phyloP scores from a whole-genome alignment of 1,284 basidiomycete species.

The Ustilago sp. region DNA sequence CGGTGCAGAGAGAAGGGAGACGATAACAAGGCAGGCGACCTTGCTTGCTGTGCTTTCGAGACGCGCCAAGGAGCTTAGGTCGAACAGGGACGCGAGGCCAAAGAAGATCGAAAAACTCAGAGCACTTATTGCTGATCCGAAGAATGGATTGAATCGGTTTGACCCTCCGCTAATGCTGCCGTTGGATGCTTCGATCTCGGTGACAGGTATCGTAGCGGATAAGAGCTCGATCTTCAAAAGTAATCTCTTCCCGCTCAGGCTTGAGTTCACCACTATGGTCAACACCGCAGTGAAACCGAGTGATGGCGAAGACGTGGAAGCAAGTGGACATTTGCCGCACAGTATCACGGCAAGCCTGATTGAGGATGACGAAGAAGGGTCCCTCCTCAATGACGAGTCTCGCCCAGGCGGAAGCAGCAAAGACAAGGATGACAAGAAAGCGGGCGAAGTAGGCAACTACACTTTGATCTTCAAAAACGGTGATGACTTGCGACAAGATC shows the following conservation, averaged over 20 bases:
- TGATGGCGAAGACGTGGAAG: conserved; percentile 2
- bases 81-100: conserved; percentile 89
- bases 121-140: conserved; percentile 83
- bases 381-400: conserved; percentile 15
- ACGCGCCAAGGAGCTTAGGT: conserved; percentile 85
- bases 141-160: conserved; percentile 74
- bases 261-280: conserved; percentile 77
- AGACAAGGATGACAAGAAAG: conserved; percentile 25
- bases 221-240: conserved; percentile 97
- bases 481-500: conserved; percentile 97
- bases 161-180: conserved; percentile 74
- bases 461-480: conserved; percentile 99
- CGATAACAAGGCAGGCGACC: conserved; percentile 75
- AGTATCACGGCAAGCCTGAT: conserved; percentile 43
- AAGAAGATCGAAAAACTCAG: conserved; percentile 97
- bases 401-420: conserved; percentile 3
- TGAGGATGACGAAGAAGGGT: conserved; percentile 19
- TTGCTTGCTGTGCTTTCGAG: conserved; percentile 82
- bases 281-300: neutral
- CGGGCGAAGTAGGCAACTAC: conserved; percentile 71
- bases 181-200: conserved; percentile 83
- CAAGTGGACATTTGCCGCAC: conserved; percentile 21
- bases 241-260: conserved; percentile 88
- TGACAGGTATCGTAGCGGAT: conserved; percentile 87
- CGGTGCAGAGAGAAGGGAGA: conserved; percentile 25